Base-by-base conservation (phyloP, 441 rosid genomes). In the Corymbia calophylla region DNA sequence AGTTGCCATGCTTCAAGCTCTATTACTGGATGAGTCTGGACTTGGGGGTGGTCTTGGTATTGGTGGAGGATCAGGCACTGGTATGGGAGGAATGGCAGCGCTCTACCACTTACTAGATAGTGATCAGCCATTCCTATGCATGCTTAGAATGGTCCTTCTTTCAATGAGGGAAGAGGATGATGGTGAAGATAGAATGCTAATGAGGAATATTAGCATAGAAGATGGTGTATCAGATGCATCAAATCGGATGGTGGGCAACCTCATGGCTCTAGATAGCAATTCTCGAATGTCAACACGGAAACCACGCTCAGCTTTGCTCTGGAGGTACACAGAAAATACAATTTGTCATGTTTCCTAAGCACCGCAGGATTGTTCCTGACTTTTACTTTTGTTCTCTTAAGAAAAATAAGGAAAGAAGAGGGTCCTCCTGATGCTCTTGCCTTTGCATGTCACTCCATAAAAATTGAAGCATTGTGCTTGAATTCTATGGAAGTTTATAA, bases 1-100 rank as follows among this genome's bases (percentile, higher is more conserved):
- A 81, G 99, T 98, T 90, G 93, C 95, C 89, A 97, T 98, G 99
- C 99, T 98, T 90, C 99, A 97, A 94, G 99, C 99, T 84, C 94
- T 98, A 91, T 92, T 98, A 88, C 92, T 98, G 92, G 99, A 98
- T 89, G 99, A 98, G 90, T 96, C 99, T 90, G 99, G 99, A 90
- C 98, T 98, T 90, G 99, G 99, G 91, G 99, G 99, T 89, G 99
- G 99, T 91, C 99, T 98, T 91, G 99, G 99, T 89, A 98, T 98
- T 86, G 99, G 99, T 89, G 99, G 99, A 90, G 99, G 99, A 93
- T 98, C 99, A 60, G 99, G 99, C 92, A 98, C 99, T 91, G 99
- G 99, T 91, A 98, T 98, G 99, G 99, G 99, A 93, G 99, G 99
- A 91, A 97, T 98, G 99, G 93, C 99, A 56, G 96, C 98, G 84